Evolutionary conservation across 176 grass and related monocot genomes (phyloP).

Genomic region (Areca catechu): DNA sequence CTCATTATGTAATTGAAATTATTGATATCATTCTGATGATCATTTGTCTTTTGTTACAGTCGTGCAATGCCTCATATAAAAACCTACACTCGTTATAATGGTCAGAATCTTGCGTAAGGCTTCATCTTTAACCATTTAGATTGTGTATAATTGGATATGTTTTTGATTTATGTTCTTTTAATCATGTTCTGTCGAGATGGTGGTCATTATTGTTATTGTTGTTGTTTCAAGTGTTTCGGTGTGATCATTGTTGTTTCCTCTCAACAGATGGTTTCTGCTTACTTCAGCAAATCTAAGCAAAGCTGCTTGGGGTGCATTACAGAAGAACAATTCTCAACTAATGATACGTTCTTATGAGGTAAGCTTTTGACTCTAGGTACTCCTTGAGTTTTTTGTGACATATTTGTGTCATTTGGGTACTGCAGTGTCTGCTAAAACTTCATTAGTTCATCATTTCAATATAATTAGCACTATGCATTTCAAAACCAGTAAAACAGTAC

Average conservation of each 20-base stretch:
- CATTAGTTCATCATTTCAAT: no score
- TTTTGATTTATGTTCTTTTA: no score
- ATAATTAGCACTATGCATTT: background rate
- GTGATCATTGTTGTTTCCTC: background rate
- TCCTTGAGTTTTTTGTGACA: no score
- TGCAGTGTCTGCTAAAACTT: no score
- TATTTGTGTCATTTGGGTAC: no score
- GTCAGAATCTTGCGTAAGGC: slow-evolving; percentile 78
- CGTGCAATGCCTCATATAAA: slow-evolving; percentile 94
- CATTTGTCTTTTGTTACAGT: slow-evolving; percentile 27
- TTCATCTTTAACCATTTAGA: background rate
- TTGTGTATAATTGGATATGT: no score
- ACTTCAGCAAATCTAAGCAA: slow-evolving; percentile 96
- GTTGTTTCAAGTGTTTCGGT: no score
- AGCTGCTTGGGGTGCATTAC: slow-evolving; percentile 91
- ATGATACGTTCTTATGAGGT: slow-evolving; percentile 99
- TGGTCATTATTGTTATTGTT: no score
- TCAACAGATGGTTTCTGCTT: slow-evolving; percentile 89
- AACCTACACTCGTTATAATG: slow-evolving; percentile 80
- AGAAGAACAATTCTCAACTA: slow-evolving; percentile 89
- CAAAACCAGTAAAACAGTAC: no score
- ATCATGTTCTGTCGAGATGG: no score
- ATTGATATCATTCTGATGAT: no score
- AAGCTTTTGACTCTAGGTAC: background rate
- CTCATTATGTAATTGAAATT: no score